These are phyloP conservation scores for Nakazawaea wickerhamii DNA, from an alignment of 805 yeast genomes.

Conservation along the genomic window DNA sequence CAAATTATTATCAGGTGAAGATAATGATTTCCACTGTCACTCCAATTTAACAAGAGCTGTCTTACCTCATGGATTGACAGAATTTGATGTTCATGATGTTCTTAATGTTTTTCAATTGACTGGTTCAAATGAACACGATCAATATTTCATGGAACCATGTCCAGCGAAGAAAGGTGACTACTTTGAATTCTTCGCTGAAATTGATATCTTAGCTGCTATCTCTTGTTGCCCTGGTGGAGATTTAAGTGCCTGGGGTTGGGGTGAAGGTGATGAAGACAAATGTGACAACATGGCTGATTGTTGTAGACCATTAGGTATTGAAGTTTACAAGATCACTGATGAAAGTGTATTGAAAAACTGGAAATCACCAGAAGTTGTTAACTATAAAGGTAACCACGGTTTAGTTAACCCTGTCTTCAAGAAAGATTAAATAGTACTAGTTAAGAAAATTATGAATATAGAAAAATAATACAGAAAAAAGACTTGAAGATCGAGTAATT, in stretches of 20 bases:
- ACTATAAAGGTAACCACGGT: constrained; percentile 57
- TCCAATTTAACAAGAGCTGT: constrained; percentile 58
- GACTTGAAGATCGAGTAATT: too few species aligned
- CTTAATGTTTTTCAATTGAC: constrained; percentile 67
- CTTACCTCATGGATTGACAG: constrained; percentile 55
- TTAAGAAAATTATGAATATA: not conserved
- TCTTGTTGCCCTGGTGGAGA: constrained; percentile 72
- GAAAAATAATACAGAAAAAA: not conserved
- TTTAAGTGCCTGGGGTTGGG: constrained; percentile 67
- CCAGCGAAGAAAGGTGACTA: constrained; percentile 57
- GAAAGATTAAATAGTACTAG: constrained; percentile 8
- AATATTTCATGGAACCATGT: constrained; percentile 66
- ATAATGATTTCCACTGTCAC: constrained; percentile 63
- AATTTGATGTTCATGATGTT: constrained; percentile 64
- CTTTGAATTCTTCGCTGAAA: constrained; percentile 64
- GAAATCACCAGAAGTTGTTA: constrained; percentile 45
- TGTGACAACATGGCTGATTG: constrained; percentile 51
- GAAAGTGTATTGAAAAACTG: constrained; percentile 40
- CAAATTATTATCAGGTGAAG: constrained; percentile 56
- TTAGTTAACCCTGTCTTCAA: constrained; percentile 22
- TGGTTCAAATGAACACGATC: constrained; percentile 59
- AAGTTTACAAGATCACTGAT: constrained; percentile 51
- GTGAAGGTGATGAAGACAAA: constrained; percentile 44
- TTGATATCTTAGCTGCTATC: constrained; percentile 57
- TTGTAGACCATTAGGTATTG: constrained; percentile 59